Conservation (phyloP, 2,329 filamentous ascomycete genomes). For the Cordyceps fumosorosea region DNA sequence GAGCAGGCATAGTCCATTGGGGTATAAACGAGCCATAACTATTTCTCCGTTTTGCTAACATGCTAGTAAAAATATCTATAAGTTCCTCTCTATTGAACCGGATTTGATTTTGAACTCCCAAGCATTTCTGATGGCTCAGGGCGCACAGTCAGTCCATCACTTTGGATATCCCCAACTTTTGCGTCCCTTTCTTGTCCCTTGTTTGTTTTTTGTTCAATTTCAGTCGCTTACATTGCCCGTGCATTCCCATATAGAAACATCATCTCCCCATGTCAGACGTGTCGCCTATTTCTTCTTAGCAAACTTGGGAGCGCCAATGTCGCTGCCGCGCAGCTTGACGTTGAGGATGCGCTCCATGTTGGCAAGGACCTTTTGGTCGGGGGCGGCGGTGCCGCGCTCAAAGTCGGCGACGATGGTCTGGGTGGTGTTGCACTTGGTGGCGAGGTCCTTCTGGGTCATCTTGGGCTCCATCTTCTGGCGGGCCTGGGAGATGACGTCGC, state of each 20-base stretch:
- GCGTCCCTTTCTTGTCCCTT: not conserved
- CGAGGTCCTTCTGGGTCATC: conserved; percentile 88
- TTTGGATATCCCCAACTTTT: not conserved
- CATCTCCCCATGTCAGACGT: conserved; percentile 1
- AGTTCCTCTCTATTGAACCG: conserved; percentile 6
- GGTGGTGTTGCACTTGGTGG: conserved; percentile 85
- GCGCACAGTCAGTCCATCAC: not conserved
- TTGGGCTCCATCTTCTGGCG: conserved; percentile 81
- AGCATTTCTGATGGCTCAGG: not conserved
- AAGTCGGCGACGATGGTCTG: conserved; percentile 74
- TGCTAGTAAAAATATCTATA: conserved; percentile 13
- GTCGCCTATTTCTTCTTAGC: conserved; percentile 55
- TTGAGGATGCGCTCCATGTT: conserved; percentile 81
- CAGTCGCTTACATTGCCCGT: conserved; percentile 10
- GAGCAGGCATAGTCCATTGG: not conserved
- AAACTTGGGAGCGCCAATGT: conserved; percentile 81
- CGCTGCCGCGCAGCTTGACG: conserved; percentile 76
- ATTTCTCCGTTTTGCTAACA: conserved; percentile 12
- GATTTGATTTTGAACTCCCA: conserved; percentile 10
- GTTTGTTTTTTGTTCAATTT: not conserved
- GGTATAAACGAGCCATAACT: conserved; percentile 4
- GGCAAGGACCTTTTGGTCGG: conserved; percentile 75
- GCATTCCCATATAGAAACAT: conserved; percentile 10
- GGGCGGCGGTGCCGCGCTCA: conserved; percentile 70
- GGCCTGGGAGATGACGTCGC: conserved; percentile 72